Conservation (phyloP, 148 eudicot genomes). For the Spergularia bocconei region DNA sequence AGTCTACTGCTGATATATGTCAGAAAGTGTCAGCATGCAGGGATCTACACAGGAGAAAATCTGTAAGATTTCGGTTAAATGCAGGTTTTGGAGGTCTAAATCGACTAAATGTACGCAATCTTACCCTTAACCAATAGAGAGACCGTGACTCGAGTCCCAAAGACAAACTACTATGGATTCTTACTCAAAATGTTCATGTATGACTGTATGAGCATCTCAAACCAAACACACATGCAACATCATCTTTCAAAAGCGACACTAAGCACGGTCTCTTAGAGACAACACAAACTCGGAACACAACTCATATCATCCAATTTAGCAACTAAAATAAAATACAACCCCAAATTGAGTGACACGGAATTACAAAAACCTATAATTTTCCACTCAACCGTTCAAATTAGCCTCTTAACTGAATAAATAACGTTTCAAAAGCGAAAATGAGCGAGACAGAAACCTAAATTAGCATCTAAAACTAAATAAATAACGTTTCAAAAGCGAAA, state of each 20-base stretch:
- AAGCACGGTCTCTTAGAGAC: background rate
- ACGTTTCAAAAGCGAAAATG: too few relatives aligned
- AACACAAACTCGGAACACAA: background rate
- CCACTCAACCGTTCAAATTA: too few relatives aligned
- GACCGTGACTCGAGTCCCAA: background rate
- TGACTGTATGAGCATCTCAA: background rate
- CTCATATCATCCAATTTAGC: background rate
- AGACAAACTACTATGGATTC: background rate
- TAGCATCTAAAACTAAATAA: background rate
- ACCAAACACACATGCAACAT: background rate
- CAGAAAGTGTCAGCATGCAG: background rate
- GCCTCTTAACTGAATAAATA: background rate
- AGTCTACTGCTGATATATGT: background rate
- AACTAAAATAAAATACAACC: background rate
- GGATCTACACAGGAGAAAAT: background rate
- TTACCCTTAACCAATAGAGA: background rate
- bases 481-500: too few relatives aligned
- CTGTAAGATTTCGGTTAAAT: background rate
- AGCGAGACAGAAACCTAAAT: too few relatives aligned
- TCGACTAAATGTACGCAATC: background rate
- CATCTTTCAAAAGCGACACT: too few relatives aligned
- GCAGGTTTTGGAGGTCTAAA: background rate
- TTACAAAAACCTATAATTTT: too few relatives aligned
- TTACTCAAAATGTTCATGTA: background rate
- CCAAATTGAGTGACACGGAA: too few relatives aligned